Evolutionary conservation across 2,329 filamentous ascomycete genomes (phyloP).

Genomic region (Trichoderma koningiopsis): DNA sequence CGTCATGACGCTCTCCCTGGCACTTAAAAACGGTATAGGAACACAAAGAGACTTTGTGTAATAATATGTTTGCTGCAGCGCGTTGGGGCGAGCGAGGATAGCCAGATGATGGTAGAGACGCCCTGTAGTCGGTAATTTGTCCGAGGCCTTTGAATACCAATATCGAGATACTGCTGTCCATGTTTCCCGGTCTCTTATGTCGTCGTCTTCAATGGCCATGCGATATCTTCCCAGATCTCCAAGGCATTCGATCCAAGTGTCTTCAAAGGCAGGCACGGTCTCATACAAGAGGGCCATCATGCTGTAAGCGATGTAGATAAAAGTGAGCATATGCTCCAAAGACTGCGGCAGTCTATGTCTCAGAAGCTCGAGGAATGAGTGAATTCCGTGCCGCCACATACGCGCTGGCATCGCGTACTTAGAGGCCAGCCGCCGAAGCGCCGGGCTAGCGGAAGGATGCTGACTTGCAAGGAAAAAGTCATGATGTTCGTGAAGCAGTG

Average conservation of each 20-base stretch:
- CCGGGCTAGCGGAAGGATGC: constrained; percentile 74
- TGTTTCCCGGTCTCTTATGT: constrained; percentile 71
- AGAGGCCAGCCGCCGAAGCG: constrained; percentile 67
- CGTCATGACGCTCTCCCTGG: constrained; percentile 69
- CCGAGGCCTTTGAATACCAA: constrained; percentile 84
- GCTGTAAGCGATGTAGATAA: constrained; percentile 85
- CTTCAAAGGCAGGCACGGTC: constrained; percentile 77
- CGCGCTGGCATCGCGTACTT: constrained; percentile 91
- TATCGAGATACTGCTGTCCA: constrained; percentile 80
- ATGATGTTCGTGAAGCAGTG: constrained; percentile 78
- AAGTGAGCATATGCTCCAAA: constrained; percentile 85
- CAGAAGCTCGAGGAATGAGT: constrained; percentile 77
- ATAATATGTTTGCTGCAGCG: constrained; percentile 70
- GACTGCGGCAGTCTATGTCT: constrained; percentile 73
- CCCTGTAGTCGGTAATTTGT: constrained; percentile 73
- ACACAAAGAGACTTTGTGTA: constrained; percentile 73
- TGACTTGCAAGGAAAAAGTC: constrained; percentile 87
- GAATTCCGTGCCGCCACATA: constrained; percentile 94
- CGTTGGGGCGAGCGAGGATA: constrained; percentile 71
- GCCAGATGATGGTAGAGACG: constrained; percentile 87
- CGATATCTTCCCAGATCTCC: constrained; percentile 81
- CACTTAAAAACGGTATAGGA: constrained; percentile 65
- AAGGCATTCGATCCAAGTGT: constrained; percentile 92
- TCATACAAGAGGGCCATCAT: constrained; percentile 89
- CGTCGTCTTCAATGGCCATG: constrained; percentile 89